phyloP scores from a whole-genome alignment of 140 eudicot genomes.

The Stevia rebaudiana region DNA sequence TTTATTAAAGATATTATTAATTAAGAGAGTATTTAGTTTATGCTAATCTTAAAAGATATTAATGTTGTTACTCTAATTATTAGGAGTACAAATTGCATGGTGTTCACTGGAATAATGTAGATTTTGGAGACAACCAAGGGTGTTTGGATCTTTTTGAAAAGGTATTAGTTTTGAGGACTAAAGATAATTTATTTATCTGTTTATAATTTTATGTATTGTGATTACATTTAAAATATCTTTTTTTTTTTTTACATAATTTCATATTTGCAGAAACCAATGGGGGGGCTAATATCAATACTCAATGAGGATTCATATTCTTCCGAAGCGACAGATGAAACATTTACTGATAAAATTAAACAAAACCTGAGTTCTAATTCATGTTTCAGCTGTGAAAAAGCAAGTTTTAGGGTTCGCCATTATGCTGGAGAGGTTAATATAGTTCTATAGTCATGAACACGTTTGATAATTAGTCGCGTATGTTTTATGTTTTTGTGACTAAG shows the following conservation, averaged over 20 bases:
- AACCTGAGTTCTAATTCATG: slow-evolving; percentile 55
- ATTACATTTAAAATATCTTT: neutral
- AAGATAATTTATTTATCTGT: neutral
- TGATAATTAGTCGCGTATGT: neutral
- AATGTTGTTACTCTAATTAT: slow-evolving; percentile 6
- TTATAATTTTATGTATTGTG: neutral
- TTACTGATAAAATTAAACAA: slow-evolving; percentile 63
- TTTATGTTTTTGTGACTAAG: neutral
- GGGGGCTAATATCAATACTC: slow-evolving; percentile 79
- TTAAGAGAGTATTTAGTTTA: neutral
- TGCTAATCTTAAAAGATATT: neutral
- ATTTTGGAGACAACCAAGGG: slow-evolving; percentile 78
- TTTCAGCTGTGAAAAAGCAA: slow-evolving; percentile 55
- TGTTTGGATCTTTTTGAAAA: slow-evolving; percentile 88
- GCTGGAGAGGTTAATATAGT: slow-evolving; percentile 66
- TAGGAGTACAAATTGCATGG: slow-evolving; percentile 91
- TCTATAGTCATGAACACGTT: slow-evolving; percentile 7
- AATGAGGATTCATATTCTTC: slow-evolving; percentile 72
- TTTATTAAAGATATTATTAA: neutral
- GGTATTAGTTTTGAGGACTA: slow-evolving; percentile 33
- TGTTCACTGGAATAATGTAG: slow-evolving; percentile 74
- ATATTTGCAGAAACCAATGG: slow-evolving; percentile 68
- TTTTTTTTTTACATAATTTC: neutral
- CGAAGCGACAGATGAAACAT: slow-evolving; percentile 62
- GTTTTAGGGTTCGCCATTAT: slow-evolving; percentile 62